Conservation (phyloP, 176 grass and related monocot species). For the Aechmea fasciata region DNA sequence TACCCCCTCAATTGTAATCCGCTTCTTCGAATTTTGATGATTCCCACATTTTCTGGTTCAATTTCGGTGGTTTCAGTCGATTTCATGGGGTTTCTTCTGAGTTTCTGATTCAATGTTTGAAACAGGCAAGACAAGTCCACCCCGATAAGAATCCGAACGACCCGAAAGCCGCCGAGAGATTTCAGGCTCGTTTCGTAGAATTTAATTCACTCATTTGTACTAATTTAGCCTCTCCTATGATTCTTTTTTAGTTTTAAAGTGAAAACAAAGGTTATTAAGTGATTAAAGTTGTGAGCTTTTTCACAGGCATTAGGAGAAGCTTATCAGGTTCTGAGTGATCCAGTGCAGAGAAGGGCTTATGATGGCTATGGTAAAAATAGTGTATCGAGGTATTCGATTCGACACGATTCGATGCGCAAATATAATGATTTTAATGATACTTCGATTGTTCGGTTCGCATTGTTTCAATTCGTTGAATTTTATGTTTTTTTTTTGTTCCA, state of each 20-base stretch:
- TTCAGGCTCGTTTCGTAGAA: conserved; percentile 35
- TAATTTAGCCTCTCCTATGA: too few relatives aligned
- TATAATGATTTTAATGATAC: too few relatives aligned
- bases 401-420: background rate
- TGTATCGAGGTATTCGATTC: conserved; percentile 48
- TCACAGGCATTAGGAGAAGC: conserved; percentile 77
- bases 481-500: too few relatives aligned
- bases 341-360: conserved; percentile 82
- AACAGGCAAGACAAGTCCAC: conserved; percentile 69
- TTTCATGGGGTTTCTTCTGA: too few relatives aligned
- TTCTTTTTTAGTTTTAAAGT: too few relatives aligned
- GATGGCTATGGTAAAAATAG: conserved; percentile 77
- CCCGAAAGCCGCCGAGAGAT: conserved; percentile 70
- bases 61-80: too few relatives aligned
- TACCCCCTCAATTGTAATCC: background rate
- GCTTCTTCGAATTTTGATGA: background rate
- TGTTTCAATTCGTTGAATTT: too few relatives aligned
- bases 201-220: background rate
- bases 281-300: conserved; percentile 12
- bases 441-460: too few relatives aligned
- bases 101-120: background rate
- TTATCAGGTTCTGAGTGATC: conserved; percentile 89
- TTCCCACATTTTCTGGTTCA: background rate
- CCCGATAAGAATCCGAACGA: conserved; percentile 77
- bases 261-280: conserved; percentile 2